Conservation (phyloP, 163 green algal genomes). For the Chloromonas sp. region DNA sequence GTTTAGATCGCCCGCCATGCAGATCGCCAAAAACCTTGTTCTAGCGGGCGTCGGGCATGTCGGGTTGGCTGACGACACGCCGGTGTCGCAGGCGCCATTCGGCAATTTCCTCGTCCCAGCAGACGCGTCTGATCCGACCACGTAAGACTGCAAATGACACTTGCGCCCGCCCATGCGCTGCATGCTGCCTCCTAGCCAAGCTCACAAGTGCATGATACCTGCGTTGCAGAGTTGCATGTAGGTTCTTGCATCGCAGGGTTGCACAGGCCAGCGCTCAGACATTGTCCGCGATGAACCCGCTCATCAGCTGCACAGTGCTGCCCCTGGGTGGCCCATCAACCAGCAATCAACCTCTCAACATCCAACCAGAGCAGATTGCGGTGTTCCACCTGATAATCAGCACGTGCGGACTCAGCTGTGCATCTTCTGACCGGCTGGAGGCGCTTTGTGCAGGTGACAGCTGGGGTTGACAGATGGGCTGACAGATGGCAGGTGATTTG, state of each 20-base stretch:
- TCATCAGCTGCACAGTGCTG: neutral
- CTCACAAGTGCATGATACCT: neutral
- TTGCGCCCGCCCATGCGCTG: neutral
- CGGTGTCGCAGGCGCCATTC: slow-evolving; percentile 15
- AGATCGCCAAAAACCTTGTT: slow-evolving; percentile 86
- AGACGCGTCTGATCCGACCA: neutral
- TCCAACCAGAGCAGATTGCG: neutral
- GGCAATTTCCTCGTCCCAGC: slow-evolving; percentile 69
- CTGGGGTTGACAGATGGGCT: too few species aligned
- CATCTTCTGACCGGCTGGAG: neutral
- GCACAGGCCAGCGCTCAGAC: neutral
- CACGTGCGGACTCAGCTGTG: neutral
- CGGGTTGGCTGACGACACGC: slow-evolving; percentile 54
- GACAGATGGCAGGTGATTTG: too few species aligned
- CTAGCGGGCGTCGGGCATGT: slow-evolving; percentile 74
- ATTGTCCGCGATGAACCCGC: neutral
- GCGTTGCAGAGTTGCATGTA: neutral
- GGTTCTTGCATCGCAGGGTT: neutral
- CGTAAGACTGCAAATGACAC: neutral
- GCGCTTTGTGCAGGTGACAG: neutral
- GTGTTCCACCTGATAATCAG: neutral
- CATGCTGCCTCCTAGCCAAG: neutral
- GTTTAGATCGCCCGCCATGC: neutral
- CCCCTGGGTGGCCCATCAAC: neutral
- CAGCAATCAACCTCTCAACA: neutral